Base-by-base conservation (phyloP, 345 rosid genomes). In the Mallotus nudiflorus region DNA sequence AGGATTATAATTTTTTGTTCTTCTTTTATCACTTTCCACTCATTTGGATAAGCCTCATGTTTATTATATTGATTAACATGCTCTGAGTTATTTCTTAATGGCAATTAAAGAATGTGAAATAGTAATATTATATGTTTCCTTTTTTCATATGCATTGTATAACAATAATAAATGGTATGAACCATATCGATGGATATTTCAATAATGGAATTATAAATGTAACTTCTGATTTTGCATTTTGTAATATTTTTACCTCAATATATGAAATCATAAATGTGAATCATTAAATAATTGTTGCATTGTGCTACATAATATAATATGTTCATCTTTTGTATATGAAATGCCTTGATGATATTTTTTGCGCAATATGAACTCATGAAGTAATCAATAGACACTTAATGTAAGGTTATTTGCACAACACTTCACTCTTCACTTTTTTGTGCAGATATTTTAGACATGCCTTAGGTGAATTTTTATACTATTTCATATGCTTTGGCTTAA, bases 121-220 rank as follows among this genome's bases (percentile, higher is more conserved):
- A 35, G 28, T 14, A 18, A 35, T 27, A 6, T 37, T 70, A 44
- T 68, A 5, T 46, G 37, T 37, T 40, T 22, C 37, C n/a, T n/a
- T n/a, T n/a, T 35, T 67, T 59, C 13, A 12, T 68, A 51, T 45
- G 24, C 66, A 66, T 77, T 72, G 76, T 66, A 67, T 82, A 91
- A 91, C 78, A 84, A 75, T 69, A 84, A 78, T 67, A 87, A 80
- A 83, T 91, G 97, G 97, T 85, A 73, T 73, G 74, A 91, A 70
- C 94, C 92, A 69, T 92, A 92, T 35, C 89, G 99, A 97, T 95
- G 99, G 99, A 95, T 90, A 78, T n/a, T 95, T 95, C 29, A 91
- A 94, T 14, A 89, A 85, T 82, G 82, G 81, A 77, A 84, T 78
- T 82, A 94, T 88, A 84, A 83, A 92, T 40, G 9, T 9, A 22